Percentiles rank a stretch among this genome's conserved stretches.
phyloP scores from a whole-genome alignment of 1,284 basidiomycete species.

The Melampsora larici-populina region DNA sequence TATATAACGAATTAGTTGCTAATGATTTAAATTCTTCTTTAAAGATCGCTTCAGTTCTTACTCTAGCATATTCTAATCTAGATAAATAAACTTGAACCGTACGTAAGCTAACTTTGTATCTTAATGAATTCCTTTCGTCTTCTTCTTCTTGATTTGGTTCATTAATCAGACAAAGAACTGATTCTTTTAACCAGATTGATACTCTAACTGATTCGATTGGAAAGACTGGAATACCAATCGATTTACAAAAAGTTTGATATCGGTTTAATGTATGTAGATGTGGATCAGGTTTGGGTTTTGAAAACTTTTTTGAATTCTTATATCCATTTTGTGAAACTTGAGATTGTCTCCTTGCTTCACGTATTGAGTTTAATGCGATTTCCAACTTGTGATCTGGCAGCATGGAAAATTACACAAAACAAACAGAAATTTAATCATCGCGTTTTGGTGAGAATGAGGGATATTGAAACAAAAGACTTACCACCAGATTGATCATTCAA shows the following conservation, averaged over 20 bases:
- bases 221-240: slow-evolving; percentile 20
- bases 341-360: too few species aligned
- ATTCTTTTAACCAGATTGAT: slow-evolving; percentile 36
- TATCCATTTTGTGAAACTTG: slow-evolving; percentile 4
- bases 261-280: slow-evolving; percentile 36
- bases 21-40: slow-evolving; percentile 9
- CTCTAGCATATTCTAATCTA: slow-evolving; percentile 33
- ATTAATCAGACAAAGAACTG: slow-evolving; percentile 8
- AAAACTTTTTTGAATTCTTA: not conserved
- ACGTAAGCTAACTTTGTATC: slow-evolving; percentile 36
- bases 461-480: slow-evolving; percentile 10
- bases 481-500: slow-evolving; percentile 22
- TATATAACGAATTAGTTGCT: slow-evolving; percentile 32
- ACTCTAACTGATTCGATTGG: slow-evolving; percentile 36
- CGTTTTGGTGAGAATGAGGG: not conserved
- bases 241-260: slow-evolving; percentile 34
- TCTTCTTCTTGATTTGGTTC: not conserved
- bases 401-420: not conserved
- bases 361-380: slow-evolving; percentile 14
- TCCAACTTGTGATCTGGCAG: slow-evolving; percentile 10
- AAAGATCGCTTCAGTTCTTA: slow-evolving; percentile 32
- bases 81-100: slow-evolving; percentile 42
- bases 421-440: not conserved
- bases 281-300: slow-evolving; percentile 32
- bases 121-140: slow-evolving; percentile 1